Evolutionary conservation across 495 filamentous ascomycete genomes (phyloP).

Genomic region (Tuber brumale): DNA sequence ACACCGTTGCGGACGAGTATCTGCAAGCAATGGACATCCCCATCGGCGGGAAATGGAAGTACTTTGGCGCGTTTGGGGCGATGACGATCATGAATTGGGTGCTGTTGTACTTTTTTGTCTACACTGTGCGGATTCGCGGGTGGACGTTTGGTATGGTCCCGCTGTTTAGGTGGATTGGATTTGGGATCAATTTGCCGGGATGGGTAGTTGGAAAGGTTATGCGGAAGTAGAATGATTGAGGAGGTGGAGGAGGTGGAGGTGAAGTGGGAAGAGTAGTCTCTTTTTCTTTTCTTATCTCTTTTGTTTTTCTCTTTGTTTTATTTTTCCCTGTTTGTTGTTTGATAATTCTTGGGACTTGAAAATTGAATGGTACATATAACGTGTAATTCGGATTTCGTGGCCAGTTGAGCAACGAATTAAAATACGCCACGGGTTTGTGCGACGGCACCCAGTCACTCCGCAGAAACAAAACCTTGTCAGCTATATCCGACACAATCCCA

Average conservation of each 20-base stretch:
- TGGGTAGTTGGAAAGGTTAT: not conserved
- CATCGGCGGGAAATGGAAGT: slow-evolving; percentile 57
- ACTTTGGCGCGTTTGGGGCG: slow-evolving; percentile 71
- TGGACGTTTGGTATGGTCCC: slow-evolving; percentile 23
- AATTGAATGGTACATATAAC: not conserved
- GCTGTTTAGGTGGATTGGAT: not conserved
- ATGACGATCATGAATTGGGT: slow-evolving; percentile 72
- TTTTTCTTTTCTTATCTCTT: not conserved
- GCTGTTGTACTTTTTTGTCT: slow-evolving; percentile 81
- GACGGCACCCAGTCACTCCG: too few relatives aligned
- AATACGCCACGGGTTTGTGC: too few relatives aligned
- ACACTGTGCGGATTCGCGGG: slow-evolving; percentile 46
- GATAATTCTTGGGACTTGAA: not conserved
- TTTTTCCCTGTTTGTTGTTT: not conserved
- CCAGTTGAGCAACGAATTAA: not conserved
- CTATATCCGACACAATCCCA: too few relatives aligned
- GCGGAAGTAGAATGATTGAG: not conserved
- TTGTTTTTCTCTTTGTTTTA: not conserved
- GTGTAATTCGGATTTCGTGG: not conserved
- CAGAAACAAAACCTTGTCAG: too few relatives aligned
- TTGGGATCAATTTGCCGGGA: not conserved
- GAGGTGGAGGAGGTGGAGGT: not conserved
- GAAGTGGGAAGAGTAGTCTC: not conserved
- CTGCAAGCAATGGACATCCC: slow-evolving; percentile 61
- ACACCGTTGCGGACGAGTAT: slow-evolving; percentile 59